These are phyloP conservation scores for Citrus mangshanensis DNA, from an alignment of 345 rosid genomes.

Conservation along the genomic window DNA sequence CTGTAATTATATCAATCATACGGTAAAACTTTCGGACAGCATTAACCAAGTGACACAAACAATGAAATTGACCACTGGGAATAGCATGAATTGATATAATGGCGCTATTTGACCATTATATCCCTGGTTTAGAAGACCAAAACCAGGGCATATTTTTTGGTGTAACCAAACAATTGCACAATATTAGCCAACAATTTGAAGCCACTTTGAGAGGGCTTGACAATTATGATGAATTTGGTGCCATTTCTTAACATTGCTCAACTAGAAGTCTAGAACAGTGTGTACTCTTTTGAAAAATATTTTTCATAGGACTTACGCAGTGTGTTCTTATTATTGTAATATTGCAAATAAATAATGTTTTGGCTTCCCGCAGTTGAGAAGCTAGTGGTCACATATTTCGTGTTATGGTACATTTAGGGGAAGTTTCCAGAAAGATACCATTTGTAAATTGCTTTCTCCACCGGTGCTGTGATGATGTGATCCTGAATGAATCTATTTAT, in stretches of 20 bases:
- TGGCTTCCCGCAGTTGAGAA: background rate
- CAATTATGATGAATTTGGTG: background rate
- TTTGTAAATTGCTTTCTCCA: background rate
- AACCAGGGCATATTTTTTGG: background rate
- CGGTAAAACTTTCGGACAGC: background rate
- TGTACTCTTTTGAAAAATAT: background rate
- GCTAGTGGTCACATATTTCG: background rate
- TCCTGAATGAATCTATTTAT: constrained; percentile 2
- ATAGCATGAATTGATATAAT: background rate
- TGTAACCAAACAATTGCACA: background rate
- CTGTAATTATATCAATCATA: background rate
- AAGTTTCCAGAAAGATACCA: background rate
- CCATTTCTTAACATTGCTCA: background rate
- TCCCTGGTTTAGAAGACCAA: too few species aligned
- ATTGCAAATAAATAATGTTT: background rate
- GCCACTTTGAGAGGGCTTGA: background rate
- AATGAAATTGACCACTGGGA: background rate
- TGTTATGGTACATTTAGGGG: background rate
- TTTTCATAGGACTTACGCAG: background rate
- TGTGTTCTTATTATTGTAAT: background rate
- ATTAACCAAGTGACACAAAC: background rate
- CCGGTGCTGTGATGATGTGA: background rate
- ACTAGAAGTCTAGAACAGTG: background rate
- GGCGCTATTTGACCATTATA: too few species aligned
- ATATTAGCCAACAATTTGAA: background rate